Conservation (phyloP, 306 rosid species). For the Senna siamea region DNA sequence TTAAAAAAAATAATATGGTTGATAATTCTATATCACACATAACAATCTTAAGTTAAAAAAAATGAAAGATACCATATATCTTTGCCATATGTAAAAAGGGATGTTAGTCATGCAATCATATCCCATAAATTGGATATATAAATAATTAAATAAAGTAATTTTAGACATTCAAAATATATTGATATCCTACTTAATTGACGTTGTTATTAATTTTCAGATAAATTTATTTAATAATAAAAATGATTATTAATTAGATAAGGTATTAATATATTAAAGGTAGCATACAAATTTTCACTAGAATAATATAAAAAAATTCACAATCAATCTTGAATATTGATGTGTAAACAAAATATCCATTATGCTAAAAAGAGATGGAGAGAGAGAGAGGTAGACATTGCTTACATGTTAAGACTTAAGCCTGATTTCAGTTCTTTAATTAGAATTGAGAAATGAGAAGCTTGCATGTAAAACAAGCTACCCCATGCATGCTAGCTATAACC, state of each 20-base stretch:
- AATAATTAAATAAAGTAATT: too few species aligned
- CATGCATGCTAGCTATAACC: constrained; percentile 30
- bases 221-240: not conserved
- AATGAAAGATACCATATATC: too few species aligned
- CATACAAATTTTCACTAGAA: not conserved
- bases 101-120: too few species aligned
- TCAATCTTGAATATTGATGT: not conserved
- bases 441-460: constrained; percentile 21
- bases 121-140: too few species aligned
- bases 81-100: too few species aligned
- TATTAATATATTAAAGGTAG: not conserved
- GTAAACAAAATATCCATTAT: not conserved
- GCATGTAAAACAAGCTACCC: constrained; percentile 46
- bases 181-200: too few species aligned
- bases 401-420: constrained; percentile 34
- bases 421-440: constrained; percentile 28
- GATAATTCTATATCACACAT: too few species aligned
- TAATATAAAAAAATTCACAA: not conserved
- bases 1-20: too few species aligned
- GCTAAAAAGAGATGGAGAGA: constrained; percentile 7
- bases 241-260: not conserved
- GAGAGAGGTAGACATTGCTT: constrained; percentile 20
- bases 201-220: too few species aligned
- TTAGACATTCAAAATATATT: too few species aligned
- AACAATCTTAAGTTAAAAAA: too few species aligned